A percentile compares a stretch with the other conserved stretches of the same genome.
These are phyloP conservation scores for Torulaspora indica DNA, from an alignment of 805 yeast genomes.

Conservation along the genomic window DNA sequence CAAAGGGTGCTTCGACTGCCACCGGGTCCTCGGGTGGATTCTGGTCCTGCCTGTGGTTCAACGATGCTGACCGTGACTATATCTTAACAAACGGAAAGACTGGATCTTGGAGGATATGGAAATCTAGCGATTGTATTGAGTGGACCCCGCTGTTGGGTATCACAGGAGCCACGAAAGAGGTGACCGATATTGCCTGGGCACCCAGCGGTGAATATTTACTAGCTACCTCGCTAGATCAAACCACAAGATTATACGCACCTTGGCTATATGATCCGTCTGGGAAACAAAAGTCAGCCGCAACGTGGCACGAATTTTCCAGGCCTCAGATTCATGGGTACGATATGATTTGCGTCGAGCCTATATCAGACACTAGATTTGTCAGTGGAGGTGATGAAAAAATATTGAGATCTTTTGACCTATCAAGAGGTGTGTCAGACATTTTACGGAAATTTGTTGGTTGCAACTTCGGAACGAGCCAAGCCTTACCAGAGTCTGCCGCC, in stretches of 20 bases:
- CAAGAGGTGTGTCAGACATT: slow-evolving; percentile 66
- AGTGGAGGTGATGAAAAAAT: slow-evolving; percentile 97
- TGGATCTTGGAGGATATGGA: slow-evolving; percentile 87
- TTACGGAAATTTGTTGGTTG: slow-evolving; percentile 52
- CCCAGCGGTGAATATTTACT: slow-evolving; percentile 59
- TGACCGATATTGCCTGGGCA: slow-evolving; percentile 79
- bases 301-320: slow-evolving; percentile 91
- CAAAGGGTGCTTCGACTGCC: slow-evolving; percentile 97
- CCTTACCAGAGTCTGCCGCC: slow-evolving; percentile 76
- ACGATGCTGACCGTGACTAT: slow-evolving; percentile 39
- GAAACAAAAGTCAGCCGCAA: slow-evolving; percentile 26
- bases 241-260: slow-evolving; percentile 75
- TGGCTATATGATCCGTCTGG: slow-evolving; percentile 44
- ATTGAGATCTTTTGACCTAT: slow-evolving; percentile 82
- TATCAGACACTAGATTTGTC: slow-evolving; percentile 61
- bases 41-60: slow-evolving; percentile 69
- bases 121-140: slow-evolving; percentile 32
- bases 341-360: slow-evolving; percentile 71
- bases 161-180: slow-evolving; percentile 71
- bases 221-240: slow-evolving; percentile 86
- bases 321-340: slow-evolving; percentile 99
- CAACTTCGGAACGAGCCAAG: slow-evolving; percentile 27
- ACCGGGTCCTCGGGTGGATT: slow-evolving; percentile 88
- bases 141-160: slow-evolving; percentile 52
- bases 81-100: slow-evolving; percentile 84